phyloP scores from a whole-genome alignment of 345 rosid genomes.

The Populus euphratica region DNA sequence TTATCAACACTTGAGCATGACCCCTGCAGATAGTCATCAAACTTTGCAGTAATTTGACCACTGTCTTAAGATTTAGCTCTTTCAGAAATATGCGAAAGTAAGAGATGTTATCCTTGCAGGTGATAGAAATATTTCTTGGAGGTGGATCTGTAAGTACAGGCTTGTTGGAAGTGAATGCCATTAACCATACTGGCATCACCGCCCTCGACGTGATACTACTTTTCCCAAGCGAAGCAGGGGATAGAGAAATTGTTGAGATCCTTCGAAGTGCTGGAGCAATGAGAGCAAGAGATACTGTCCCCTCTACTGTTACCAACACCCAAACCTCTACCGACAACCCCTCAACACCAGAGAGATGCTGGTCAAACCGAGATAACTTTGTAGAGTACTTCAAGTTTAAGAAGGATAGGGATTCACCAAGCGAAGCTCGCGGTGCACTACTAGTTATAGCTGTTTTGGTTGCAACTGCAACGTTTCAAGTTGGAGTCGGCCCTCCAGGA shows the following conservation, averaged over 20 bases:
- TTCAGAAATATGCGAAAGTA: not conserved
- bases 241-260: slow-evolving; percentile 13
- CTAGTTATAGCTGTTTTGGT: slow-evolving; percentile 48
- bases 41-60: not conserved
- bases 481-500: slow-evolving; percentile 18
- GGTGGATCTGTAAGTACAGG: not conserved
- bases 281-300: not conserved
- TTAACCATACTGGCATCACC: slow-evolving; percentile 8
- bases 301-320: not conserved
- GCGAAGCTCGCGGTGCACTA: slow-evolving; percentile 42
- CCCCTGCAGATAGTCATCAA: not conserved
- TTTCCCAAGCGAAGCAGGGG: slow-evolving; percentile 21
- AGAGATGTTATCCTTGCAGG: slow-evolving; percentile 3
- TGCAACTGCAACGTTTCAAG: slow-evolving; percentile 47
- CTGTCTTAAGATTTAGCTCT: not conserved
- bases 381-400: slow-evolving; percentile 56
- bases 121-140: slow-evolving; percentile 7
- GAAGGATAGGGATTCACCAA: slow-evolving; percentile 53
- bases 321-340: not conserved
- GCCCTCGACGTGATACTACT: slow-evolving; percentile 13
- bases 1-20: not conserved
- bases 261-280: slow-evolving; percentile 6
- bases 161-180: slow-evolving; percentile 15
- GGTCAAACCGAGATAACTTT: slow-evolving; percentile 7
- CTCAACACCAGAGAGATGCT: slow-evolving; percentile 11